These are phyloP conservation scores for Oldenlandia corymbosa DNA, from an alignment of 257 asterid species.

Conservation along the genomic window DNA sequence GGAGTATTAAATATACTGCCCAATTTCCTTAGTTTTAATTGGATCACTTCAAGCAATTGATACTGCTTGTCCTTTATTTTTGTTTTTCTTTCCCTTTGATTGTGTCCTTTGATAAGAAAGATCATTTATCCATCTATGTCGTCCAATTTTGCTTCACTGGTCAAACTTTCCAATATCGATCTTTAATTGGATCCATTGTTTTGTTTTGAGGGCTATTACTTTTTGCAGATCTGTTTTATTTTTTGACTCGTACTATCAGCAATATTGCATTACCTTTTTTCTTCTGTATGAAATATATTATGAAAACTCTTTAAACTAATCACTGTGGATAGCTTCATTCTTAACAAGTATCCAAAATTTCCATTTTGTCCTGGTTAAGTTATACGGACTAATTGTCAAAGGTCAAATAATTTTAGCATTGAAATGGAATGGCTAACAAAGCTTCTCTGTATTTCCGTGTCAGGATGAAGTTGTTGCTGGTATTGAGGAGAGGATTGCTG, in stretches of 20 bases:
- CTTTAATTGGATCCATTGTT: not conserved
- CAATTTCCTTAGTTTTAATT: not conserved
- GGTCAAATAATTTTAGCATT: not conserved
- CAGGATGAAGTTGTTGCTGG: constrained; percentile 64
- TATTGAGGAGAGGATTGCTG: constrained; percentile 69
- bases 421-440: not conserved
- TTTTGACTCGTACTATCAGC: not conserved
- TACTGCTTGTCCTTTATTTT: not conserved
- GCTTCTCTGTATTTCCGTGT: constrained; percentile 3
- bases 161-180: no score
- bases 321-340: not conserved
- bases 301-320: not conserved
- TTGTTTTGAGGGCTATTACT: not conserved
- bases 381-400: not conserved
- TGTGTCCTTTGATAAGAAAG: no score
- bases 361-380: not conserved
- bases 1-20: not conserved
- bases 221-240: not conserved
- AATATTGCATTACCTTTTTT: not conserved
- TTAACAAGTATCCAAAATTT: not conserved
- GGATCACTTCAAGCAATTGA: not conserved
- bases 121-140: not conserved
- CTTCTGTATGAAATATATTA: not conserved
- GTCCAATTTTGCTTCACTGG: no score
- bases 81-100: no score